Evolutionary conservation across 2,329 filamentous ascomycete species (phyloP).

Genomic region (Ascosphaera acerosa): DNA sequence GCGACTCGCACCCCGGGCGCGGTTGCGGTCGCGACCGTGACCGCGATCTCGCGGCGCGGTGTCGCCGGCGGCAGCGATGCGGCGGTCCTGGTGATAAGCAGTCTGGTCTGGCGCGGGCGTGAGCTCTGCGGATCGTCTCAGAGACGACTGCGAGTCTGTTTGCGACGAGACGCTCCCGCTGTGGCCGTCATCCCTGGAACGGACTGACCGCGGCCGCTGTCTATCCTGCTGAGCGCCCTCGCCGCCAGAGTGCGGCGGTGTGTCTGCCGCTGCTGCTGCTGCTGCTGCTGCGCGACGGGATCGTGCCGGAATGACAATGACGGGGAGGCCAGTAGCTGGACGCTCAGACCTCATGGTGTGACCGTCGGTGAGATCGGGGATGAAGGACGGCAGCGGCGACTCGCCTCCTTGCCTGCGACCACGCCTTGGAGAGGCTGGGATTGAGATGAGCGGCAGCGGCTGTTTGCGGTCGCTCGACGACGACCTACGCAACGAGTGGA

Average conservation of each 20-base stretch:
- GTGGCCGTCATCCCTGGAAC: background rate
- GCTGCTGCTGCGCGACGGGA: conserved; percentile 11
- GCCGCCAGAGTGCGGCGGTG: background rate
- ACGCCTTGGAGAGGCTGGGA: background rate
- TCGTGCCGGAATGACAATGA: conserved; percentile 35
- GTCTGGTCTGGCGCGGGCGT: background rate
- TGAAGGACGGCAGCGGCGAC: background rate
- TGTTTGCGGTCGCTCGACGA: background rate
- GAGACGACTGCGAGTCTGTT: background rate
- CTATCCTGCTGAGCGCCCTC: background rate
- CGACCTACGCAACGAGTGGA: background rate
- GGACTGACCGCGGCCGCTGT: background rate
- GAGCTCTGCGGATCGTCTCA: no score
- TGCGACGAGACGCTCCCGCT: background rate
- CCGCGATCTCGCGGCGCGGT: background rate
- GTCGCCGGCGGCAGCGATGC: background rate
- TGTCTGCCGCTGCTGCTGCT: background rate
- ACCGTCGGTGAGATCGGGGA: conserved; percentile 5
- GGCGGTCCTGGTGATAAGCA: background rate
- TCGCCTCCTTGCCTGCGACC: background rate
- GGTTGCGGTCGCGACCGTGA: background rate
- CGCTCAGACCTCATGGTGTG: conserved; percentile 8
- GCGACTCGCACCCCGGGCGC: background rate
- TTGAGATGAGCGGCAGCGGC: background rate
- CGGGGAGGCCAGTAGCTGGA: conserved; percentile 16